These are phyloP conservation scores for Obba rivulosa DNA, from an alignment of 768 basidiomycete species.

Conservation along the genomic window DNA sequence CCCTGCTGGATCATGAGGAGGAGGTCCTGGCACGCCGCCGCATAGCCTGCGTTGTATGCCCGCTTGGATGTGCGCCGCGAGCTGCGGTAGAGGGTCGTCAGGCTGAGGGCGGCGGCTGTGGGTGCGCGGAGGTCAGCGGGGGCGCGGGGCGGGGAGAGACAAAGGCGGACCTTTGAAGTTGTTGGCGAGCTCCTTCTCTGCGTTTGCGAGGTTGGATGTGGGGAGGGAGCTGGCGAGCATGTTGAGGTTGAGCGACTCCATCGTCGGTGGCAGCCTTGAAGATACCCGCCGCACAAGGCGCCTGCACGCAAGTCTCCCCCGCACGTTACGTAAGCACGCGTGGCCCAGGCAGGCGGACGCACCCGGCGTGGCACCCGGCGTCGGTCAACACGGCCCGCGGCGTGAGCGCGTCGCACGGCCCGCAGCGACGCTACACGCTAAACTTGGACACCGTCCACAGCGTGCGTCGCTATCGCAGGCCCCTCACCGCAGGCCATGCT, in stretches of 20 bases:
- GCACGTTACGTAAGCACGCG: too few species aligned
- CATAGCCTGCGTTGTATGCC: conserved; percentile 78
- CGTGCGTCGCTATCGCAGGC: too few species aligned
- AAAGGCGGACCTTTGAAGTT: conserved; percentile 66
- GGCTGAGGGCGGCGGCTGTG: conserved; percentile 75
- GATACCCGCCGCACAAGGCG: background rate
- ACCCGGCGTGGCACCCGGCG: too few species aligned
- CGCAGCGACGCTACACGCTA: too few species aligned
- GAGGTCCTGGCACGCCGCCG: conserved; percentile 73
- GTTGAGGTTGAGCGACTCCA: conserved; percentile 58
- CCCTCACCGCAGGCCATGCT: too few species aligned
- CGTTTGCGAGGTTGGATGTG: conserved; percentile 60
- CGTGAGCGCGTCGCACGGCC: too few species aligned
- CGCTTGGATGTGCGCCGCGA: conserved; percentile 72
- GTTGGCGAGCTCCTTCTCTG: conserved; percentile 75
- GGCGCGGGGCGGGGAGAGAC: conserved; percentile 5
- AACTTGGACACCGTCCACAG: too few species aligned
- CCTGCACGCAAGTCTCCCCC: too few species aligned
- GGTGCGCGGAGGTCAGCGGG: conserved; percentile 1
- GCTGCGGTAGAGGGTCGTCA: conserved; percentile 80
- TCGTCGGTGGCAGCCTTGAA: background rate
- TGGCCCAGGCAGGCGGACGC: too few species aligned
- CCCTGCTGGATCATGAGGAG: conserved; percentile 80
- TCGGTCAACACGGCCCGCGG: too few species aligned
- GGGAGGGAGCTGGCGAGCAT: conserved; percentile 75